Evolutionary conservation across 768 basidiomycete genomes (phyloP), one percentile per base, ranked within the genome.

Genomic region (Epithele typhae): DNA sequence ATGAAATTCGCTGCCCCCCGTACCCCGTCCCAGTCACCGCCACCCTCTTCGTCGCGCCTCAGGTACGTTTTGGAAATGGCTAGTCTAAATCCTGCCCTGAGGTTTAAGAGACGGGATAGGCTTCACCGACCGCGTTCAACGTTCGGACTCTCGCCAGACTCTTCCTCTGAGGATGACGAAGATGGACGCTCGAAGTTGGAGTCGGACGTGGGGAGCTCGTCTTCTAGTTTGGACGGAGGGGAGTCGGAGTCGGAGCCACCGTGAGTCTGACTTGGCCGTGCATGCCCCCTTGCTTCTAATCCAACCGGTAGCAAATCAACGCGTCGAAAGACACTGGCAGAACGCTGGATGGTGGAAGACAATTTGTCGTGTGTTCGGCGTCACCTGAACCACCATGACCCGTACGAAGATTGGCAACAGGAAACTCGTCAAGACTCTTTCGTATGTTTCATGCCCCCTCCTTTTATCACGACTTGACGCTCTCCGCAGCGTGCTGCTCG

Each of bases 1-100:
- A 82, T 82, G 80, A 70, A 75, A 38, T 81, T 79, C 58, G 68
- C 74, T 54, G 71, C 73, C 34, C 79, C 77, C 18, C 70, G 77
- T 49, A 76, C 77, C 4, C 58, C 65, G 1, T 76, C 79, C n/a
- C n/a, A n/a, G n/a, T n/a, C n/a, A n/a, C n/a, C n/a, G n/a, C n/a
- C n/a, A n/a, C n/a, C n/a, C n/a, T n/a, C n/a, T n/a, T n/a, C n/a
- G n/a, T n/a, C n/a, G n/a, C n/a, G n/a, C n/a, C n/a, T n/a, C n/a
- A n/a, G n/a, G n/a, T n/a, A n/a, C n/a, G n/a, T n/a, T n/a, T n/a
- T n/a, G n/a, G n/a, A n/a, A n/a, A n/a, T n/a, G n/a, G n/a, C n/a
- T n/a, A n/a, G n/a, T n/a, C n/a, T n/a, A n/a, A n/a, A n/a, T n/a
- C n/a, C n/a, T n/a, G n/a, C n/a, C n/a, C n/a, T n/a, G n/a, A n/a